phyloP scores from a whole-genome alignment of 78 protist genomes.

The Emiliania huxleyi region DNA sequence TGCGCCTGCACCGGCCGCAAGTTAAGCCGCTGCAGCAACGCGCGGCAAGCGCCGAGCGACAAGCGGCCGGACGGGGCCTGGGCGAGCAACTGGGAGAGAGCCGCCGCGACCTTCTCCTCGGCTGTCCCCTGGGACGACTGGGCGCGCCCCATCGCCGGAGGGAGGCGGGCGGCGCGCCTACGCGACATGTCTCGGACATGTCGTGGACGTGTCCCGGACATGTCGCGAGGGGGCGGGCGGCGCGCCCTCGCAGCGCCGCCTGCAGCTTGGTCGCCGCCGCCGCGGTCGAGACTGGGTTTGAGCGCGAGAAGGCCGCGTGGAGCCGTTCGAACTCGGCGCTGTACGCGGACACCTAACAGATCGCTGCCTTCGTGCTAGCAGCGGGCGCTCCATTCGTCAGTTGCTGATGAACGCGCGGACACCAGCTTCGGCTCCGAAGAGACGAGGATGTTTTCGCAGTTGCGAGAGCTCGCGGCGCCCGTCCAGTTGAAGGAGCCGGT shows the following conservation, averaged over 20 bases:
- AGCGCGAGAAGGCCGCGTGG: neutral
- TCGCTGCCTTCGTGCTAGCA: too few relatives aligned
- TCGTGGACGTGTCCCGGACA: too few relatives aligned
- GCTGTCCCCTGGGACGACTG: neutral
- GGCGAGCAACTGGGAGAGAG: neutral
- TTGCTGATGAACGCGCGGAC: too few relatives aligned
- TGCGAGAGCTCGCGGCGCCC: neutral
- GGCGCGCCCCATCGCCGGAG: neutral
- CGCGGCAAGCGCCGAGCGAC: neutral
- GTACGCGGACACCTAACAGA: too few relatives aligned
- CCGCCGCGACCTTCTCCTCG: neutral
- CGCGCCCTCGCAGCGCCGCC: neutral
- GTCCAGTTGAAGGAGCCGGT: slow-evolving; percentile 65
- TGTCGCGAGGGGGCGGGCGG: too few relatives aligned
- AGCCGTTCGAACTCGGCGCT: neutral
- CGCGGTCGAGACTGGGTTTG: neutral
- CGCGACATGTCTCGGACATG: too few relatives aligned
- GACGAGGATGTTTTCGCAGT: slow-evolving; percentile 46
- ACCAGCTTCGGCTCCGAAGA: neutral
- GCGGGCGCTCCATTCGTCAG: too few relatives aligned
- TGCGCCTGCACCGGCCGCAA: neutral
- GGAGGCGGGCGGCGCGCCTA: neutral
- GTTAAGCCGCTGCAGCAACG: neutral
- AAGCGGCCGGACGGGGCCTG: neutral
- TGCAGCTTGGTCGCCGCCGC: neutral